Percentiles rank a stretch among this genome's conserved stretches.
Conservation (phyloP, 2,329 filamentous ascomycete species). For the Lachnellula hyalina region DNA sequence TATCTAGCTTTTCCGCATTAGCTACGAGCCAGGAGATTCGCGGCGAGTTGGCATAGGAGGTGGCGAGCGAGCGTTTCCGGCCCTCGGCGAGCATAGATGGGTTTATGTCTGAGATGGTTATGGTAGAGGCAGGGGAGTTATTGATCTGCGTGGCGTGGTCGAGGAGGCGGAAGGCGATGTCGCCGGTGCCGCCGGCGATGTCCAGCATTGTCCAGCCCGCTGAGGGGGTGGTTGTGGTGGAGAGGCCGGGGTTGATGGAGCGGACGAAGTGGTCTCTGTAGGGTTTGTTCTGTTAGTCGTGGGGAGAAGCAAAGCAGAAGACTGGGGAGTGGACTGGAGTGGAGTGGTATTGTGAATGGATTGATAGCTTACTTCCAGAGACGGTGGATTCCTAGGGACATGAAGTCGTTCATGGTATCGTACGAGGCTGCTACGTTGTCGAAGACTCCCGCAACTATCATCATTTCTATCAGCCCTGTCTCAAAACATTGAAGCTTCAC, state of each 20-base stretch:
- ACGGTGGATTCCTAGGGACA: constrained; percentile 95
- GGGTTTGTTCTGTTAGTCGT: neutral
- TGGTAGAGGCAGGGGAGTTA: constrained; percentile 70
- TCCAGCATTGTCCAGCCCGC: constrained; percentile 75
- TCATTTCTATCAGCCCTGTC: constrained; percentile 5
- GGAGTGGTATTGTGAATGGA: neutral
- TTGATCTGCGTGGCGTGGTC: constrained; percentile 80
- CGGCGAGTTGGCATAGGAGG: constrained; percentile 47
- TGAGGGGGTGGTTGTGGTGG: constrained; percentile 36
- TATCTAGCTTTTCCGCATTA: constrained; percentile 74
- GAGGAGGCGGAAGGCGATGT: constrained; percentile 95
- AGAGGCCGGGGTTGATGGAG: constrained; percentile 65
- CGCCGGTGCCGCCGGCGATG: constrained; percentile 92
- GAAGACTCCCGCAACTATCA: constrained; percentile 65
- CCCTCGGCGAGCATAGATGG: constrained; percentile 89
- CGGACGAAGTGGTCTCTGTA: constrained; percentile 83
- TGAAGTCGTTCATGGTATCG: constrained; percentile 98
- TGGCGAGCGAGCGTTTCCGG: constrained; percentile 65
- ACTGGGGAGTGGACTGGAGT: neutral
- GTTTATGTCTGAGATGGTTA: constrained; percentile 96
- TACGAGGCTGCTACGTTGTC: constrained; percentile 85
- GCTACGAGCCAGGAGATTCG: constrained; percentile 76
- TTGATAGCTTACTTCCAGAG: constrained; percentile 70
- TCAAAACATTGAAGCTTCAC: neutral
- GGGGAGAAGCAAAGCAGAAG: neutral